phyloP scores from a whole-genome alignment of 192 early-diverging fungal genomes.

The Mortierella hygrophila region DNA sequence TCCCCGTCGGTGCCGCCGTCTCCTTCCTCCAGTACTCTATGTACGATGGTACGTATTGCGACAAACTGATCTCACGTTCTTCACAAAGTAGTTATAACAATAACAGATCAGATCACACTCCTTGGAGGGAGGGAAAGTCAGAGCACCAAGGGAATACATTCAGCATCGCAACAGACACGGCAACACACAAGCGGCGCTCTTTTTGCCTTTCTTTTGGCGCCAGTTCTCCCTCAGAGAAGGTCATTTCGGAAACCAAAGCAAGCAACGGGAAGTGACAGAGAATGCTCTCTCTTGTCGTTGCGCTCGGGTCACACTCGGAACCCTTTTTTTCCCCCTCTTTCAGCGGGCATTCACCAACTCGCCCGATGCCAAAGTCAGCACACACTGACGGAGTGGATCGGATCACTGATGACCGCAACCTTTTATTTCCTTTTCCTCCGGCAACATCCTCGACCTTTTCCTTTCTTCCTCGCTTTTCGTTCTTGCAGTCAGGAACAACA shows the following conservation, averaged over 20 bases:
- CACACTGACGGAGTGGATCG: not conserved
- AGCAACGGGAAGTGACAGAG: not conserved
- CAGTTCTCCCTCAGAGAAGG: too few relatives aligned
- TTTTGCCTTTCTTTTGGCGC: too few relatives aligned
- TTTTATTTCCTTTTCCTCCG: not conserved
- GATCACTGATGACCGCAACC: not conserved
- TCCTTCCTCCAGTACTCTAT: constrained; percentile 85
- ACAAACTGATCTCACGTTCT: not conserved
- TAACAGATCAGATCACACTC: not conserved
- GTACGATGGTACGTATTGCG: constrained; percentile 85
- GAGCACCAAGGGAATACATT: not conserved
- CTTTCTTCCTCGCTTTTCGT: not conserved
- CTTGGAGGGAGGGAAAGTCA: not conserved
- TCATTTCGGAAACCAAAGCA: too few relatives aligned
- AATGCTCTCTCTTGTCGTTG: not conserved
- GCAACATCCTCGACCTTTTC: not conserved
- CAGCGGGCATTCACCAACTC: not conserved
- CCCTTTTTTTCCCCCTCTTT: not conserved
- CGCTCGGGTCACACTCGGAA: constrained; percentile 1
- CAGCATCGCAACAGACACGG: not conserved
- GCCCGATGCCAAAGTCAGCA: not conserved
- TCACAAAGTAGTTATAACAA: not conserved
- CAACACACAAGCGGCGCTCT: not conserved
- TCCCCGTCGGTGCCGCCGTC: constrained; percentile 80
- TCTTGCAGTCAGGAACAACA: not conserved